phyloP scores from a whole-genome alignment of 169 alveolate genomes.

The Plasmodium reichenowi region DNA sequence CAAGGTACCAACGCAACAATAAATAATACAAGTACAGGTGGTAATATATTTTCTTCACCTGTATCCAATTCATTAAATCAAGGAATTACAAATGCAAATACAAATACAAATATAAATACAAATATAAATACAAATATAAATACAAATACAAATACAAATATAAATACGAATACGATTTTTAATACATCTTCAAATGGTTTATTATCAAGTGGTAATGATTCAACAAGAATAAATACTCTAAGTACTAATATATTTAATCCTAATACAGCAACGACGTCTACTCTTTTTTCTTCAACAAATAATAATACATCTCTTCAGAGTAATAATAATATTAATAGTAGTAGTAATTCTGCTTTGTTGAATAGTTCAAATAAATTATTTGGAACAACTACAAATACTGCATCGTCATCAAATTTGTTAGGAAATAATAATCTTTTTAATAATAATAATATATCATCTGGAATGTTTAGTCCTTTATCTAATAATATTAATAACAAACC shows the following conservation, averaged over 20 bases:
- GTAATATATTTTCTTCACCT: not conserved
- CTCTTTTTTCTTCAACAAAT: not conserved
- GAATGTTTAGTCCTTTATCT: not conserved
- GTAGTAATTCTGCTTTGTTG: not conserved
- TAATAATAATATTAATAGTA: not conserved
- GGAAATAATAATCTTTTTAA: slow-evolving; percentile 3
- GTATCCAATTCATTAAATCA: not conserved
- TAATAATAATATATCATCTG: not conserved
- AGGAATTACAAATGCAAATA: not conserved
- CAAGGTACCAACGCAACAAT: not conserved
- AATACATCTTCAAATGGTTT: slow-evolving; percentile 1
- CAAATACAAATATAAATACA: too few species aligned
- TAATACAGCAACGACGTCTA: not conserved
- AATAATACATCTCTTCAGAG: not conserved
- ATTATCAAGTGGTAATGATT: not conserved
- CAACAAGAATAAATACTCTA: not conserved
- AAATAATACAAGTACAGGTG: not conserved
- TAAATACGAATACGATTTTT: too few species aligned
- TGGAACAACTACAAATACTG: not conserved
- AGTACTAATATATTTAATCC: too few species aligned
- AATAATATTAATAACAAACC: slow-evolving; percentile 4
- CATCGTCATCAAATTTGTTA: not conserved
- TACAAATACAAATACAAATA: too few species aligned
- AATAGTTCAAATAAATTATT: not conserved
- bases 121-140: too few species aligned